phyloP scores from a whole-genome alignment of 306 rosid species.

The Rubus idaeus region DNA sequence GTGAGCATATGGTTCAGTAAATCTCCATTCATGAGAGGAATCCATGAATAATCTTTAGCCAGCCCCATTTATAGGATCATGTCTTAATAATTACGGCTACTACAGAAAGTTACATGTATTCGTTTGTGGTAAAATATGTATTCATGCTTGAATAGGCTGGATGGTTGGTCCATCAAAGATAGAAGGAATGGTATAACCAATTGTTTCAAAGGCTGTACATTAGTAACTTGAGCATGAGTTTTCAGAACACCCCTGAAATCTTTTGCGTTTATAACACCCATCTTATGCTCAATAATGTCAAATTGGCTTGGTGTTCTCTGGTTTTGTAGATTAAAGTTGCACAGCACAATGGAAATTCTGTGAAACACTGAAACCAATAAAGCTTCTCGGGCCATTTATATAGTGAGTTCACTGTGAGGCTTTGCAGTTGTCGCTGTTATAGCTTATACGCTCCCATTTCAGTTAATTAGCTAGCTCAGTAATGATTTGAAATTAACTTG shows the following conservation, averaged over 20 bases:
- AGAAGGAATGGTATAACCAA: not conserved
- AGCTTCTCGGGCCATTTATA: not conserved
- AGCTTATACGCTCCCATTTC: too few species aligned
- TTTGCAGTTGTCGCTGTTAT: too few species aligned
- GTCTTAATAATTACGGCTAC: not conserved
- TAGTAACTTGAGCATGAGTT: not conserved
- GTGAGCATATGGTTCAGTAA: constrained; percentile 12
- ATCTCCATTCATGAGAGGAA: not conserved
- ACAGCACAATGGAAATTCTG: not conserved
- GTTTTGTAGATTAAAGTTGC: not conserved
- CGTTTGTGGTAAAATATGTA: not conserved
- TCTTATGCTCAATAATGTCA: not conserved
- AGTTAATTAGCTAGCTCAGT: too few species aligned
- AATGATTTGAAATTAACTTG: not conserved
- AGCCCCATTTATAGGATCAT: not conserved
- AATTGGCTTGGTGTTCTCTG: not conserved
- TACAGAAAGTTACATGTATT: not conserved
- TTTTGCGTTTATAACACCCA: not conserved
- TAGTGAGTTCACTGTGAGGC: not conserved
- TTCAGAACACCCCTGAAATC: not conserved
- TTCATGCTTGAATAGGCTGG: not conserved
- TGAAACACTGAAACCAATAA: not conserved
- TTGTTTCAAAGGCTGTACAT: not conserved
- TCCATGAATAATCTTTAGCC: not conserved
- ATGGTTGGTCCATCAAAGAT: not conserved